These are phyloP conservation scores for Phytophthora macrochlamydospora DNA, from an alignment of 352 stramenopile species.

Conservation along the genomic window DNA sequence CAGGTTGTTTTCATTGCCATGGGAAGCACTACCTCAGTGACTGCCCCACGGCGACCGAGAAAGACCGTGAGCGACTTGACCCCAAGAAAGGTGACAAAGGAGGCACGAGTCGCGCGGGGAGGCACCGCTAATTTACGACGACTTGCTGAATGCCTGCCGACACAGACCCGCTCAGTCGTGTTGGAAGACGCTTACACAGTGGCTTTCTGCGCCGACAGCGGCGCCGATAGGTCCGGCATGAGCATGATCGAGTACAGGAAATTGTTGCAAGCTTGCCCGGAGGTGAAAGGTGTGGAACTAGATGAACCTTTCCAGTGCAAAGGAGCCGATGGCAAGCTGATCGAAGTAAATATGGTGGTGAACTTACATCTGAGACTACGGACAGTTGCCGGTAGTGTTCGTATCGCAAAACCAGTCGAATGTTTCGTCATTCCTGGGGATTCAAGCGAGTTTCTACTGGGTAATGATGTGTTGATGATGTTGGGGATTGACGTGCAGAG, in stretches of 20 bases:
- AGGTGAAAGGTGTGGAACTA: constrained; percentile 1
- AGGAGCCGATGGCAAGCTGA: constrained; percentile 7
- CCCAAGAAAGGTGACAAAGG: constrained; percentile 1
- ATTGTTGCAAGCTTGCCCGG: constrained; percentile 5
- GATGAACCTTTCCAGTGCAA: constrained; percentile 15
- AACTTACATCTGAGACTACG: constrained; percentile 1
- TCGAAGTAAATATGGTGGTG: constrained; percentile 9
- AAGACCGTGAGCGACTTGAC: constrained; percentile 10
- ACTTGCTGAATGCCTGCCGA: constrained; percentile 7
- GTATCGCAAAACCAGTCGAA: constrained; percentile 8
- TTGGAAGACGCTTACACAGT: constrained; percentile 17
- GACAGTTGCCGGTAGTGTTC: constrained; percentile 1
- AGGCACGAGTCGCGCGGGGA: constrained; percentile 1
- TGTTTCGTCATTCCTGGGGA: constrained; percentile 4
- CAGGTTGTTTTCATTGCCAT: constrained; percentile 15
- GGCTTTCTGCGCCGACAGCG: constrained; percentile 13
- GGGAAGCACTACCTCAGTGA: constrained; percentile 11
- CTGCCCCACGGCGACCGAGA: constrained; percentile 13
- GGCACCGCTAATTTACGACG: constrained; percentile 6
- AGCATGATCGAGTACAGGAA: constrained; percentile 3
- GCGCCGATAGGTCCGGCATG: constrained; percentile 20
- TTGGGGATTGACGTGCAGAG: constrained; percentile 5
- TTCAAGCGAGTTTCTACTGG: constrained; percentile 7
- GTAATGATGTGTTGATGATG: constrained; percentile 20
- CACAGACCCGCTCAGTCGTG: constrained; percentile 3